Conservation (phyloP, 176 grass and related monocot genomes). For the Ananas comosus region DNA sequence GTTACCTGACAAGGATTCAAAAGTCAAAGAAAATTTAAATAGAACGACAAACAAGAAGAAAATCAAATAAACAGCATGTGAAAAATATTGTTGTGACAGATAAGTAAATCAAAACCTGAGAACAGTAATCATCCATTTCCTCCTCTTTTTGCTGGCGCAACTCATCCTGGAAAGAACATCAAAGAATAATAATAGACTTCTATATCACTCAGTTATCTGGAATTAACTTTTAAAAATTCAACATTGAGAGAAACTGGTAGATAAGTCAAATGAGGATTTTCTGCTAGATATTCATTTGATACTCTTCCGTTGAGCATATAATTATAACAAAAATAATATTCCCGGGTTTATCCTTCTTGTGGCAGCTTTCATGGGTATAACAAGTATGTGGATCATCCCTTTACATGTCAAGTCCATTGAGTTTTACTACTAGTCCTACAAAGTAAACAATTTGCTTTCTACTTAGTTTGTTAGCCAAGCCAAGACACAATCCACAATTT, state of each 20-base stretch:
- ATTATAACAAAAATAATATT: neutral
- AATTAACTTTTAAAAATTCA: too few relatives aligned
- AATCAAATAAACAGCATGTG: neutral
- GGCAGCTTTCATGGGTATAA: neutral
- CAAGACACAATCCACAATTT: neutral
- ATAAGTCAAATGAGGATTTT: neutral
- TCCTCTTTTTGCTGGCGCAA: slow-evolving; percentile 92
- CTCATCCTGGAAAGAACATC: slow-evolving; percentile 65
- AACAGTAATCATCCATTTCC: slow-evolving; percentile 98
- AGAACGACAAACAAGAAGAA: neutral
- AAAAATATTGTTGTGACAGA: neutral
- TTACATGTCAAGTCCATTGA: neutral
- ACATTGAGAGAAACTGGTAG: neutral
- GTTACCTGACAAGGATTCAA: neutral
- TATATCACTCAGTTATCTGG: neutral
- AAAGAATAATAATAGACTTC: slow-evolving; percentile 16
- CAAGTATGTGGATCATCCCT: neutral
- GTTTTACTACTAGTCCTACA: neutral
- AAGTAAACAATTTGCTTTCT: neutral
- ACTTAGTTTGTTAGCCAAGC: neutral
- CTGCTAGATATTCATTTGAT: neutral
- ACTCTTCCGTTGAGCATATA: neutral
- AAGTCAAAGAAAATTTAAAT: neutral
- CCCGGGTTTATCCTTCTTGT: neutral
- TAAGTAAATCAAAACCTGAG: slow-evolving; percentile 52